A percentile compares a stretch with the other conserved stretches of the same genome.
Evolutionary conservation across 371 early-diverging fungal genomes (phyloP).

Genomic region (Mucor piriformis): DNA sequence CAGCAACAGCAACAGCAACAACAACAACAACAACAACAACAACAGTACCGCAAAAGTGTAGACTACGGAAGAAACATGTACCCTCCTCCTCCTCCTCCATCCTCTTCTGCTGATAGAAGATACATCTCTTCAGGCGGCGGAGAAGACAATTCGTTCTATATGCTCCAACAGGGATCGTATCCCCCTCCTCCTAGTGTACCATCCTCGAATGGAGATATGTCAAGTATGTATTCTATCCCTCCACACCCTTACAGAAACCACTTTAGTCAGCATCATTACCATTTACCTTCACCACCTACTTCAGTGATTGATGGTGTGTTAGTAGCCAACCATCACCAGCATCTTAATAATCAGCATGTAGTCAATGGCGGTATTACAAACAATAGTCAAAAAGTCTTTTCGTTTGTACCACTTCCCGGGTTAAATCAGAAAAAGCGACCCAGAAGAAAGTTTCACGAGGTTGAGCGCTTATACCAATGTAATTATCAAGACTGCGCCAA

Average conservation of each 20-base stretch:
- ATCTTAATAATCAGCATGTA: slow-evolving; percentile 5
- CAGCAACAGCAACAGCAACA: not conserved
- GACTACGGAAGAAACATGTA: slow-evolving; percentile 1
- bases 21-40: not conserved
- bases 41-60: slow-evolving; percentile 1
- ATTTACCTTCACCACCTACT: slow-evolving; percentile 35
- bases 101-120: slow-evolving; percentile 2
- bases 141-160: not conserved
- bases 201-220: slow-evolving; percentile 3
- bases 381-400: slow-evolving; percentile 54
- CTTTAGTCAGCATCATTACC: slow-evolving; percentile 2
- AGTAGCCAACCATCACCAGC: slow-evolving; percentile 1
- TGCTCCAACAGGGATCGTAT: not conserved
- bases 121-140: not conserved
- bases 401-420: slow-evolving; percentile 67
- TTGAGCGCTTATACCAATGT: slow-evolving; percentile 72
- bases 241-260: slow-evolving; percentile 1
- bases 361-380: slow-evolving; percentile 1
- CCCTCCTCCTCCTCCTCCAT: slow-evolving; percentile 2
- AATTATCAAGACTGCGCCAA: slow-evolving; percentile 65
- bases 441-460: slow-evolving; percentile 72
- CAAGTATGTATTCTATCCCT: not conserved
- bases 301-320: slow-evolving; percentile 28
- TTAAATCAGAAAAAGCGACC: slow-evolving; percentile 69
- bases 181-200: slow-evolving; percentile 6